phyloP scores from a whole-genome alignment of 495 filamentous ascomycete genomes.

The Podospora conica region DNA sequence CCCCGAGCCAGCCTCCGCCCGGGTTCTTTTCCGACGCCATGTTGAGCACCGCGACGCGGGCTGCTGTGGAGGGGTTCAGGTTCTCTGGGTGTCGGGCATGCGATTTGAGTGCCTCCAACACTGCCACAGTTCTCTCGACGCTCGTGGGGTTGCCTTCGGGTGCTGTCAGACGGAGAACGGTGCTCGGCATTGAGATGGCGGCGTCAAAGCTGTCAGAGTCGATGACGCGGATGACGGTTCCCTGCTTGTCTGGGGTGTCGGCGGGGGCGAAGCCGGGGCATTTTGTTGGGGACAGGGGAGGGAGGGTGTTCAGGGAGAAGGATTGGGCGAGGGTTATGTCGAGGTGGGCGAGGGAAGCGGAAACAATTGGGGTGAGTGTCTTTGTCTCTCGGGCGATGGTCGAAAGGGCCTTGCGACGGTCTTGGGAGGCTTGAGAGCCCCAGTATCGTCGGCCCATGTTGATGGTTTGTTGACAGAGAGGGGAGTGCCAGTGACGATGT shows the following conservation, averaged over 20 bases:
- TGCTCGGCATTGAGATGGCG: slow-evolving; percentile 36
- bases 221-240: slow-evolving; percentile 37
- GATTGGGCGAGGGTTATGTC: slow-evolving; percentile 11
- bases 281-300: slow-evolving; percentile 13
- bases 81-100: slow-evolving; percentile 4
- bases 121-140: background rate
- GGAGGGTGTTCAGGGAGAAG: slow-evolving; percentile 3
- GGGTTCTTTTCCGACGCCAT: slow-evolving; percentile 46
- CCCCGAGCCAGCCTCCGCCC: slow-evolving; percentile 54
- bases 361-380: slow-evolving; percentile 15
- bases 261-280: slow-evolving; percentile 22
- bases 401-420: slow-evolving; percentile 11
- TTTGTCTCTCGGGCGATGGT: slow-evolving; percentile 23
- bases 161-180: slow-evolving; percentile 4
- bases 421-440: slow-evolving; percentile 17
- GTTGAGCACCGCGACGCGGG: slow-evolving; percentile 52
- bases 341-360: slow-evolving; percentile 16
- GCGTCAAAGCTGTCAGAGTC: slow-evolving; percentile 48
- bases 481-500: background rate
- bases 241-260: background rate
- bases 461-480: background rate
- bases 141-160: background rate
- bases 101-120: slow-evolving; percentile 2
- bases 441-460: background rate
- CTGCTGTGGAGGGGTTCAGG: slow-evolving; percentile 14